phyloP scores from a whole-genome alignment of 2,329 filamentous ascomycete species.

The Eutypa lata region DNA sequence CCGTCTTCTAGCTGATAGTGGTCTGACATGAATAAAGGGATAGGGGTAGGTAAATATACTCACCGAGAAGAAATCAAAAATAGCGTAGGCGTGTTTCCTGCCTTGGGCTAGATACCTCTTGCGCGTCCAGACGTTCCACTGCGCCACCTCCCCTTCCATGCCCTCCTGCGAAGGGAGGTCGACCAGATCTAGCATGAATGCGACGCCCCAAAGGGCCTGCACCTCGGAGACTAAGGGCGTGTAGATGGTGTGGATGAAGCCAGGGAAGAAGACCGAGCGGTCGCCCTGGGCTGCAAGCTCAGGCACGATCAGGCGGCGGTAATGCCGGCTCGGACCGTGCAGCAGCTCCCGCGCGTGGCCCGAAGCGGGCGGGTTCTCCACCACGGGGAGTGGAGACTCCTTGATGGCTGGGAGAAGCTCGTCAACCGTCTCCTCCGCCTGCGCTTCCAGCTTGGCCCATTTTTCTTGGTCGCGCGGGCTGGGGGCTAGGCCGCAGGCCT shows the following conservation, averaged over 20 bases:
- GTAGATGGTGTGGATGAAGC: slow-evolving; percentile 26
- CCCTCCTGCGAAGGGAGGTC: slow-evolving; percentile 19
- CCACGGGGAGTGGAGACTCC: slow-evolving; percentile 4
- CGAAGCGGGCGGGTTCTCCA: background rate
- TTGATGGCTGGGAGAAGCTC: slow-evolving; percentile 13
- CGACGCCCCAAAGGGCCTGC: slow-evolving; percentile 29
- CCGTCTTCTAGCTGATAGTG: background rate
- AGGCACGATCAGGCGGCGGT: slow-evolving; percentile 22
- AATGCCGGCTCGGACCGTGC: slow-evolving; percentile 19
- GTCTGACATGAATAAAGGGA: background rate
- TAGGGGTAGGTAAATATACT: slow-evolving; percentile 6
- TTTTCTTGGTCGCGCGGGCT: slow-evolving; percentile 3
- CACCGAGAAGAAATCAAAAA: slow-evolving; percentile 30
- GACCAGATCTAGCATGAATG: slow-evolving; percentile 22
- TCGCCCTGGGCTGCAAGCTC: slow-evolving; percentile 24
- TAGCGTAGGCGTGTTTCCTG: slow-evolving; percentile 25
- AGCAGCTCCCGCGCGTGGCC: slow-evolving; percentile 1
- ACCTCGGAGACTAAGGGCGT: slow-evolving; percentile 25
- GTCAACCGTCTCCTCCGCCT: slow-evolving; percentile 12
- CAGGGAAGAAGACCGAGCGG: slow-evolving; percentile 29
- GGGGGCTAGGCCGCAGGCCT: slow-evolving; percentile 11
- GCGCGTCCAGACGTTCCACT: slow-evolving; percentile 29
- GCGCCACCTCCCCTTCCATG: slow-evolving; percentile 28
- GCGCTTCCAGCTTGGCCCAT: slow-evolving; percentile 14
- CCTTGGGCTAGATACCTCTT: slow-evolving; percentile 31